Base-by-base conservation (phyloP, 2,329 filamentous ascomycete species). In the Dactylonectria macrodidyma region DNA sequence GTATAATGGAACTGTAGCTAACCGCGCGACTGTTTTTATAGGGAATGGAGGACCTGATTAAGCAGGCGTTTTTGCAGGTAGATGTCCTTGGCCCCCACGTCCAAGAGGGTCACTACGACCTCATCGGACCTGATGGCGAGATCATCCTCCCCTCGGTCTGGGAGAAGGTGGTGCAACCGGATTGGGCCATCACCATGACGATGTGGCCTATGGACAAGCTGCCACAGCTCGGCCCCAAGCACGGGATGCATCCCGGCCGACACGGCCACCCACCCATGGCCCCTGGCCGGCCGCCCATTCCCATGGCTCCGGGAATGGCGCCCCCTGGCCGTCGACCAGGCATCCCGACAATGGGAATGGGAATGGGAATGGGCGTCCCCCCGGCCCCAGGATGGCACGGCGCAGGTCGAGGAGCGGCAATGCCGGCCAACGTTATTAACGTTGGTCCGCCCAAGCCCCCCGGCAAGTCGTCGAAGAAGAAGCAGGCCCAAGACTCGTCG, bases 41-140 rank as follows among this genome's bases (percentile, higher is more conserved):
- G 92, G 93, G 93, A 19, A 95, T 96, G 93, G 93, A 95, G 79
- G 91, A 94, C 54, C 87, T 96, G 44, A 95, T 96, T 78, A 92
- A 92, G 77, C 93, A 95, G 82, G 93, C 93, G 19, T 96, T 96
- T 77, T 79, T 92, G 22, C 92, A 95, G 73, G 91, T 96, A 57
- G 93, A 95, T 56, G 84, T 91, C 12, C 90, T 95, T 61, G 92
- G 92, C 1, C 91, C 90, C 16, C 92, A 94, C 73, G 93, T 96
- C 30, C 89, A 91, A 71, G 88, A 93, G 65, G 93, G 93, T 1
- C 92, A 94, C 76, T 96, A 95, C 79, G 93, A 96, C 78, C 84
- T 96, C 48, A 87, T 94, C 59, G 93, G 92, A 0, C 93, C 93
- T 5, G 90, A 94, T 74, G 92, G 92, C 47, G 92, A 96, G 78